Evolutionary conservation across 1,284 basidiomycete genomes (phyloP).

Genomic region (Ustilago loliicola): DNA sequence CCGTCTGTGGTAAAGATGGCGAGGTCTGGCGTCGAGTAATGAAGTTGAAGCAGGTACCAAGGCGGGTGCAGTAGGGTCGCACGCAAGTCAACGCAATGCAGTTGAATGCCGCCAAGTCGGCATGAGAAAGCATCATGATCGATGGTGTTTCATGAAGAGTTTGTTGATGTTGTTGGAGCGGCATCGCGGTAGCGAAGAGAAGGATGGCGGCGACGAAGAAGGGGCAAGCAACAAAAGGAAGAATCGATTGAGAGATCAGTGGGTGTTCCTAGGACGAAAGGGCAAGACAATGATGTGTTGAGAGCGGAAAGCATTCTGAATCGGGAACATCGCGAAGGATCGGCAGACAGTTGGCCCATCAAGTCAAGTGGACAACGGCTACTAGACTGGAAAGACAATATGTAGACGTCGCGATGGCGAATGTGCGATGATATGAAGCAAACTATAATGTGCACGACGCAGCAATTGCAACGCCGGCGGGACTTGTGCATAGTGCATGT

Average conservation of each 20-base stretch:
- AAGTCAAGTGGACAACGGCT: background rate
- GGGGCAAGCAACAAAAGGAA: background rate
- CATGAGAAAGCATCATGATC: slow-evolving; percentile 5
- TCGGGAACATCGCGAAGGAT: background rate
- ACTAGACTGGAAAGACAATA: slow-evolving; percentile 1
- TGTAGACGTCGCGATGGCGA: background rate
- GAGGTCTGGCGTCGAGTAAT: slow-evolving; percentile 10
- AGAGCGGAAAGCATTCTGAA: background rate
- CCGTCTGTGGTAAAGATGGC: slow-evolving; percentile 8
- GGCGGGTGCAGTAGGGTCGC: background rate
- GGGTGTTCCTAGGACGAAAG: background rate
- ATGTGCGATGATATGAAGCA: slow-evolving; percentile 8
- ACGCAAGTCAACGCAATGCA: background rate
- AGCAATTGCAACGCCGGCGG: slow-evolving; percentile 6
- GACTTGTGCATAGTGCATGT: background rate
- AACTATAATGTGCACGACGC: slow-evolving; percentile 2
- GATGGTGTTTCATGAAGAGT: background rate
- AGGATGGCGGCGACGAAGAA: background rate
- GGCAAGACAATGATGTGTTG: background rate
- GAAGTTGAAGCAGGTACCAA: slow-evolving; percentile 16
- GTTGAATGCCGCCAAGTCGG: slow-evolving; percentile 8
- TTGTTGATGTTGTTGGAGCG: slow-evolving; percentile 1
- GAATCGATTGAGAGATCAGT: background rate
- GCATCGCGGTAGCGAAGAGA: background rate
- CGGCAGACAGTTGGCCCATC: background rate